Conservation (phyloP, 306 rosid genomes). For the Carpinus viminea region DNA sequence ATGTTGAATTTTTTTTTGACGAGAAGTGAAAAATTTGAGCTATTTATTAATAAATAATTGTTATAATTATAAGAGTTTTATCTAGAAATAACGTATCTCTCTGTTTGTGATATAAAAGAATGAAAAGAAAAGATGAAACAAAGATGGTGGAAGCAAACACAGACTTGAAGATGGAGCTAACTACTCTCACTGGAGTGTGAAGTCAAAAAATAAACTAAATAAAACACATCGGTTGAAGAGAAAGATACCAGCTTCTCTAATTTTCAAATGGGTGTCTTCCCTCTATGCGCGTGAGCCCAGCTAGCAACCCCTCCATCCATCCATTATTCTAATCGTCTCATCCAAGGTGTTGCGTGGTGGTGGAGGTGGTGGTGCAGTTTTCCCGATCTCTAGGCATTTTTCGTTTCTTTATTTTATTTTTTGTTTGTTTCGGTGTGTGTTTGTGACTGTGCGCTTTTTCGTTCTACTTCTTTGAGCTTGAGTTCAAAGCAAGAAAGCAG, state of each 20-base stretch:
- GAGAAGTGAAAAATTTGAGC: too few relatives aligned
- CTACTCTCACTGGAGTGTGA: conserved; percentile 4
- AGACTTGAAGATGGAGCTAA: conserved; percentile 27
- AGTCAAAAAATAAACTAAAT: conserved; percentile 23
- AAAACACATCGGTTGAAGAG: not conserved
- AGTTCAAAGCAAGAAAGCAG: conserved; percentile 49
- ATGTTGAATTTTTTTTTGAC: too few relatives aligned
- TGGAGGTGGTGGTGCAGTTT: conserved; percentile 36
- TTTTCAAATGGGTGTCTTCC: not conserved
- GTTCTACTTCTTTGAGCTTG: conserved; percentile 29
- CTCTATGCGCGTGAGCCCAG: conserved; percentile 29
- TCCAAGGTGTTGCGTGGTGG: conserved; percentile 22
- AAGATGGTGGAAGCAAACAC: conserved; percentile 1
- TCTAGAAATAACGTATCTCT: too few relatives aligned
- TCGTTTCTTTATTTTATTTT: not conserved
- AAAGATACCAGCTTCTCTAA: not conserved
- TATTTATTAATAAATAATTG: too few relatives aligned
- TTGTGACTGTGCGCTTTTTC: not conserved
- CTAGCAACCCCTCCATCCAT: not conserved
- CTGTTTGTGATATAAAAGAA: not conserved
- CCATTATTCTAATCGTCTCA: conserved; percentile 22
- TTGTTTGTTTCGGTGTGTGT: conserved; percentile 2
- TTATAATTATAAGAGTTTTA: too few relatives aligned
- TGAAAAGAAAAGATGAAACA: not conserved
- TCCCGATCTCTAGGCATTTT: conserved; percentile 51